Base-by-base conservation (phyloP, 2,329 filamentous ascomycete species). In the Colletotrichum cuscutae region DNA sequence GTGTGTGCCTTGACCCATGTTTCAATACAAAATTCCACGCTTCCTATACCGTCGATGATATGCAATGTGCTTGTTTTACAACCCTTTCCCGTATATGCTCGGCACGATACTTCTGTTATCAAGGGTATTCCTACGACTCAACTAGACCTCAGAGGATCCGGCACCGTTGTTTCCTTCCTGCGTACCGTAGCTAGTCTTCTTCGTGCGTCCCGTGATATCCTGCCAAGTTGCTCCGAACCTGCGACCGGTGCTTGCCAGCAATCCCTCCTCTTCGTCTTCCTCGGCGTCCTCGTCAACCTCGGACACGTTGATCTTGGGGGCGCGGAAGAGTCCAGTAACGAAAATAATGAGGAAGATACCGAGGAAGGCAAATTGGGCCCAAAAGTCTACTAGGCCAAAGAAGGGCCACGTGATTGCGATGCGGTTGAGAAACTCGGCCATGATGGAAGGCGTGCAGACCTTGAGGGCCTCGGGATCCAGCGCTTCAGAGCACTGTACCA, bases 371-470 rank as follows among this genome's bases (percentile, higher is more conserved):
- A 98, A 98, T 79, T 99, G 97, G 0, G 95, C 94, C 95, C 95
- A 99, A 82, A 98, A 99, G 76, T 94, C 90, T n/a, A 98, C 85
- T 12, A 93, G 91, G 12, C 97, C 97, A 79, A 99, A 97, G 80
- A 98, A 95, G 6, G 97, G 95, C 88, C 97, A 99, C 80, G 97
- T 98, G 79, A 98, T 89, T 26, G 94, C 95, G 73, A 98, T 90
- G 57, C 95, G 92, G 82, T 98, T 98, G 76, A 99, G 87, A 83
- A 99, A 97, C 0, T 94, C 98, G 72, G 94, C 97, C 81, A 95
- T 93, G 49, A 98, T 92, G 26, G 93, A 96, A 0, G 97, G 95
- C 1, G 95, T 98, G 87, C 97, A 99, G 26, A 97, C 92, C 72
- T 92, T 89, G 76, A 90, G 90, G 3, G 95, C 93, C n/a, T 88